Base-by-base conservation (phyloP, 306 rosid genomes). In the Medicago ruthenica region DNA sequence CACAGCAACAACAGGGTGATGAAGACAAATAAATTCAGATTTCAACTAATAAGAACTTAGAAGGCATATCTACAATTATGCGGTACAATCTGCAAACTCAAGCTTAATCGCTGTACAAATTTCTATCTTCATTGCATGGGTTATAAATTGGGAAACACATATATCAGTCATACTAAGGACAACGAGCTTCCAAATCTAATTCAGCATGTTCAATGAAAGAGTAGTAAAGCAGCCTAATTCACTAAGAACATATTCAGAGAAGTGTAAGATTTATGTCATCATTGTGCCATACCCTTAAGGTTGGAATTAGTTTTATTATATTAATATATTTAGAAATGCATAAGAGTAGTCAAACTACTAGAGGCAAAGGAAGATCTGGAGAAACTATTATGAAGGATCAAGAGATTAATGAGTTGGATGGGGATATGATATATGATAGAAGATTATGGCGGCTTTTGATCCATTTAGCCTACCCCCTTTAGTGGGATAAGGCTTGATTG, bases 181-280 rank as follows among this genome's bases (percentile, higher is more conserved):
- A 63, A 50, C 40, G 6, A 34, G 44, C 31, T 78, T 61, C 55
- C 59, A 67, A 63, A 59, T 58, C 17, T 8, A 59, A 48, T 34
- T 21, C 64, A 9, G 16, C 39, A 74, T 9, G 39, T 16, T n/a
- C 36, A 1, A 15, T 13, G 34, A 48, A 47, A 70, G 42, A 67
- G 41, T 47, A 20, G 10, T 76, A 10, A 4, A 39, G 44, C 36
- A 59, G 67, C 58, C 34, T 54, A 16, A 71, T 16, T 53, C 41
- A 20, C 16, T 15, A 69, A 24, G 17, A 67, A 27, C 51, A 48
- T 36, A 24, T 64, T 55, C 79, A 54, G 45, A 10, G 65, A 62
- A 5, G 3, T 14, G 31, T 34, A 34, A 61, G 20, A 70, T 48
- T 37, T 59, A 34, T 42, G 55, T 10, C 53, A 66, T 31, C 61